Evolutionary conservation across 257 asterid genomes (phyloP).

Genomic region (Avicennia marina): DNA sequence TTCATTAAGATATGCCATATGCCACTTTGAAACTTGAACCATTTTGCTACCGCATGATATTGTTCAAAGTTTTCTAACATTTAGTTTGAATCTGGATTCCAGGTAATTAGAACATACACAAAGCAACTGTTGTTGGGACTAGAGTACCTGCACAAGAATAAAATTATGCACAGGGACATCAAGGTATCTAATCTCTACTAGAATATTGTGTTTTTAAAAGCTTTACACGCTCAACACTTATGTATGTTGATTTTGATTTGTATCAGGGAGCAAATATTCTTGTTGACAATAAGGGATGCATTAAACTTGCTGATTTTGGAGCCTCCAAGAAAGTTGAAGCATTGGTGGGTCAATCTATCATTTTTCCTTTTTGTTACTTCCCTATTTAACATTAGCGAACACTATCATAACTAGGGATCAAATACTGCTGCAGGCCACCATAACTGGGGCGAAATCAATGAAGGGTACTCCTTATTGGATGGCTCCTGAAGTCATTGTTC

Average conservation of each 20-base stretch:
- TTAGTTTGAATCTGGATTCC: constrained; percentile 19
- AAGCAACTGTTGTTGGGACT: constrained; percentile 74
- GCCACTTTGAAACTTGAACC: not conserved
- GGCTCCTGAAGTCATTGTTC: constrained; percentile 98
- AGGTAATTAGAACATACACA: constrained; percentile 88
- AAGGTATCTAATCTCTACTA: constrained; percentile 44
- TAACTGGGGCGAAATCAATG: constrained; percentile 92
- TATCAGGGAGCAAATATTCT: constrained; percentile 89
- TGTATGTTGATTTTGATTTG: constrained; percentile 4
- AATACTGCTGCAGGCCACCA: constrained; percentile 60
- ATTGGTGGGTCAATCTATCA: constrained; percentile 44
- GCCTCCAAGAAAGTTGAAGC: constrained; percentile 96
- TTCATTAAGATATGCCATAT: too few species aligned
- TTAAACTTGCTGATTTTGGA: constrained; percentile 93
- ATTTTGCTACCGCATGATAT: not conserved
- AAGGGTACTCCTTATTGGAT: constrained; percentile 98
- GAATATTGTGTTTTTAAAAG: not conserved
- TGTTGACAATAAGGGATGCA: constrained; percentile 92
- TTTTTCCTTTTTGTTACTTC: not conserved
- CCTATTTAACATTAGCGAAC: constrained; percentile 10
- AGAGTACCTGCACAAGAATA: constrained; percentile 77
- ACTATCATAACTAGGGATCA: constrained; percentile 4
- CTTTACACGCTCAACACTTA: constrained; percentile 2
- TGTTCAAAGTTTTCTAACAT: not conserved
- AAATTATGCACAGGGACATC: constrained; percentile 91